phyloP scores from a whole-genome alignment of 192 early-diverging fungal genomes.

The Coemansia guatemalensis region DNA sequence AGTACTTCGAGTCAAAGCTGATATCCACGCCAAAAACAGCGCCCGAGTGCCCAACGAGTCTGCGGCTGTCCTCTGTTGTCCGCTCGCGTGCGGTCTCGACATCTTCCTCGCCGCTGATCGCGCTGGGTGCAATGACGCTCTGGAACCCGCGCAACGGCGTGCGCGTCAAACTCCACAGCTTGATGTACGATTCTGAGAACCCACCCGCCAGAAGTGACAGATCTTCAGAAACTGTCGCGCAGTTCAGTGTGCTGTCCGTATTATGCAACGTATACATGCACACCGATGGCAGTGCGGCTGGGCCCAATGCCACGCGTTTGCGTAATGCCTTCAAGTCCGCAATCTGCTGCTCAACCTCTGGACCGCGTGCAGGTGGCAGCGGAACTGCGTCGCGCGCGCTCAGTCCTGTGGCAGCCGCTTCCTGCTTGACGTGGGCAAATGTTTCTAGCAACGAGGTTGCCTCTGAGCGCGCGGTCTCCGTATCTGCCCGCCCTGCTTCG shows the following conservation, averaged over 20 bases:
- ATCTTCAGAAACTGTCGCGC: conserved; percentile 81
- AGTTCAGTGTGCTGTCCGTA: conserved; percentile 81
- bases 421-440: conserved; percentile 63
- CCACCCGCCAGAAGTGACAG: conserved; percentile 80
- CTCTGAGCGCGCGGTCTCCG: conserved; percentile 23
- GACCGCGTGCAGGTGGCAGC: conserved; percentile 58
- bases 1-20: conserved; percentile 80
- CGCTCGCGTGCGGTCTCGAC: conserved; percentile 62
- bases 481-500: conserved; percentile 53
- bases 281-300: conserved; percentile 76
- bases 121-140: conserved; percentile 60
- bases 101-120: conserved; percentile 59
- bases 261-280: conserved; percentile 98
- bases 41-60: conserved; percentile 87
- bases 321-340: conserved; percentile 72
- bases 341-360: conserved; percentile 79
- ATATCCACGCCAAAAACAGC: conserved; percentile 86
- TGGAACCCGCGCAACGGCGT: conserved; percentile 67
- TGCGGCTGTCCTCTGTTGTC: conserved; percentile 58
- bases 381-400: conserved; percentile 40
- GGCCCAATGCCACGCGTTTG: conserved; percentile 69
- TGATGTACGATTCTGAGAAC: conserved; percentile 92
- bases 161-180: conserved; percentile 87
- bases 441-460: conserved; percentile 55
- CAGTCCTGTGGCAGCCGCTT: conserved; percentile 61